Conservation (phyloP, 2,329 filamentous ascomycete species). For the Colletotrichum chlorophyti region DNA sequence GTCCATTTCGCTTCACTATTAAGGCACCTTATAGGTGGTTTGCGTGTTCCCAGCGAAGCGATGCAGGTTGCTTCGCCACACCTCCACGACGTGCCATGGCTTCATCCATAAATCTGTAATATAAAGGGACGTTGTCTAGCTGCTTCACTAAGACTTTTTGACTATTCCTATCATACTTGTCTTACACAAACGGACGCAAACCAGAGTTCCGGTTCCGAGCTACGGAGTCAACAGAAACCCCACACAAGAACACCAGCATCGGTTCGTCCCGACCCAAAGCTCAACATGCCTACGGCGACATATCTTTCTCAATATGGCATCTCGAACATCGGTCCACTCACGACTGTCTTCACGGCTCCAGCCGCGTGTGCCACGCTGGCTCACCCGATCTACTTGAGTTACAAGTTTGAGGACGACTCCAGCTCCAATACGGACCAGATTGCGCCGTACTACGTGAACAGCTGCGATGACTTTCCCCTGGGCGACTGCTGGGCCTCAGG, state of each 20-base stretch:
- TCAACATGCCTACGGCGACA: constrained; percentile 8
- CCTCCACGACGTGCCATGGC: neutral
- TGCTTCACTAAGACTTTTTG: neutral
- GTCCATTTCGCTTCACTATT: neutral
- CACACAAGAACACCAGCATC: neutral
- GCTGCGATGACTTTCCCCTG: constrained; percentile 12
- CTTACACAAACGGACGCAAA: too few relatives aligned
- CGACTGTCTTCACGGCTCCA: constrained; percentile 29
- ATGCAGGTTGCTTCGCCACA: neutral
- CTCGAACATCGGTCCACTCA: constrained; percentile 29
- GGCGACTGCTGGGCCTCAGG: constrained; percentile 34
- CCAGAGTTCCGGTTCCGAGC: too few relatives aligned
- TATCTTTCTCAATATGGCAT: neutral
- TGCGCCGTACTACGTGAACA: too few relatives aligned
- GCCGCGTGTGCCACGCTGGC: constrained; percentile 25
- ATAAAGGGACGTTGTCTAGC: neutral
- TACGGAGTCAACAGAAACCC: neutral
- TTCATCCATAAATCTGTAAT: neutral
- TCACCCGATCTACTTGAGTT: too few relatives aligned
- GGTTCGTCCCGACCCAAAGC: neutral
- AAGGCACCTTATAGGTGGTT: neutral
- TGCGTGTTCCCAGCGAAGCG: too few relatives aligned
- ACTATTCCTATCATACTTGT: too few relatives aligned
- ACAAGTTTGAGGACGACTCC: too few relatives aligned
- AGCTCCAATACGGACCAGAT: too few relatives aligned